Percentiles rank a stretch among this genome's conserved stretches.
phyloP scores from a whole-genome alignment of 2,329 filamentous ascomycete genomes.

The Chaetomium strumarium region DNA sequence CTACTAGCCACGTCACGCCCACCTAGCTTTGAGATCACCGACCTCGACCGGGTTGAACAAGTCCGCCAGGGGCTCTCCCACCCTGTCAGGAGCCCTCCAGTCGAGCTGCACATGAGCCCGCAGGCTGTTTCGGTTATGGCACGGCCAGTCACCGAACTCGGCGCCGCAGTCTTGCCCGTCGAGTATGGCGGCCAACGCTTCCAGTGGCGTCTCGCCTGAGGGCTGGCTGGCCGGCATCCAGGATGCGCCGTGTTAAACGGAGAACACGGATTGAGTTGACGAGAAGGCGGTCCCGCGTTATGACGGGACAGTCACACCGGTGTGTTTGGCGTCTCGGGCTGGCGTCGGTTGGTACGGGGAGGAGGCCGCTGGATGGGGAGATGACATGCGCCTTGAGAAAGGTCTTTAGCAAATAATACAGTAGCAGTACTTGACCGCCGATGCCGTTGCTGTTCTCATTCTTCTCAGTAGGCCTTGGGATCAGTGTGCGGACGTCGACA shows the following conservation, averaged over 20 bases:
- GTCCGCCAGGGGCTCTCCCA: background rate
- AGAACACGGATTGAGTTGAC: background rate
- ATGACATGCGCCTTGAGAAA: background rate
- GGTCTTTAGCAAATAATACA: conserved; percentile 6
- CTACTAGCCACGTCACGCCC: background rate
- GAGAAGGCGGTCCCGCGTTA: background rate
- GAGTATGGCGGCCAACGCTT: background rate
- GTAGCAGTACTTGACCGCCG: background rate
- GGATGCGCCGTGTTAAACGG: background rate
- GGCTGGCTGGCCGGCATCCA: background rate
- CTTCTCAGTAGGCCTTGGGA: background rate
- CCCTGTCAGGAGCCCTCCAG: conserved; percentile 1
- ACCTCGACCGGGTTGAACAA: conserved; percentile 4
- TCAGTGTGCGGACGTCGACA: background rate
- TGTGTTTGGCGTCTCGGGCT: background rate
- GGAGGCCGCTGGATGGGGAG: background rate
- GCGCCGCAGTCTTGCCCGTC: background rate
- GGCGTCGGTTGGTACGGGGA: too few species aligned
- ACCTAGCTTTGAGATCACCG: background rate
- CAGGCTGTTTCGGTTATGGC: background rate
- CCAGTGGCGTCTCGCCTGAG: conserved; percentile 2
- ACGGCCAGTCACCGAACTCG: background rate
- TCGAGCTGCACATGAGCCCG: background rate
- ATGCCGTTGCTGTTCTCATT: background rate
- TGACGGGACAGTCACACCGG: background rate